phyloP scores from a whole-genome alignment of 2,329 filamentous ascomycete genomes.

The Hypoxylon sp. region DNA sequence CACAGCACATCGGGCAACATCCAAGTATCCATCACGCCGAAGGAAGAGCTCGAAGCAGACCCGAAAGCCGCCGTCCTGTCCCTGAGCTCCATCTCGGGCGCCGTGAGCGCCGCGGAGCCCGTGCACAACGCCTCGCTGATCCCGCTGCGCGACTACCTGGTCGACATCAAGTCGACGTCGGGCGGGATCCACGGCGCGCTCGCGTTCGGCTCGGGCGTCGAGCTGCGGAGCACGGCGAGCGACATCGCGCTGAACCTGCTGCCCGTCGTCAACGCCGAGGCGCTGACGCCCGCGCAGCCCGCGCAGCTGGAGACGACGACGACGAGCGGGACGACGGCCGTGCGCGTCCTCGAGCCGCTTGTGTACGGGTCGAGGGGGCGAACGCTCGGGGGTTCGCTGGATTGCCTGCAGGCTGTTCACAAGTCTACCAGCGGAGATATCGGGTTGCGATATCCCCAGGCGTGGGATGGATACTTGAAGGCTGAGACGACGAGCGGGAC shows the following conservation, averaged over 20 bases:
- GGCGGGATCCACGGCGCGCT: slow-evolving; percentile 54
- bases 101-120: slow-evolving; percentile 53
- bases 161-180: slow-evolving; percentile 55
- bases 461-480: slow-evolving; percentile 59
- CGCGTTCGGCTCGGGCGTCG: slow-evolving; percentile 50
- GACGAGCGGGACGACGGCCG: slow-evolving; percentile 53
- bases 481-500: slow-evolving; percentile 53
- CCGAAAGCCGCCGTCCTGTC: slow-evolving; percentile 53
- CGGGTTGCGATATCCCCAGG: slow-evolving; percentile 54
- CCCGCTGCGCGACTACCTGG: slow-evolving; percentile 57
- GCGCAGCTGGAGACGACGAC: slow-evolving; percentile 53
- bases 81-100: slow-evolving; percentile 55
- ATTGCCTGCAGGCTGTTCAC: slow-evolving; percentile 53
- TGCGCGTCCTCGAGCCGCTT: slow-evolving; percentile 55
- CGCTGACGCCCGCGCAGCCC: slow-evolving; percentile 24
- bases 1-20: slow-evolving; percentile 56
- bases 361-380: slow-evolving; percentile 48
- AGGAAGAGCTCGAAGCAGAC: slow-evolving; percentile 47
- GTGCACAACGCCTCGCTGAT: slow-evolving; percentile 46
- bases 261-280: slow-evolving; percentile 52
- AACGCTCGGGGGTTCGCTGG: slow-evolving; percentile 40
- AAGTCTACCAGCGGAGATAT: slow-evolving; percentile 55
- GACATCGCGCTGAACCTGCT: slow-evolving; percentile 52
- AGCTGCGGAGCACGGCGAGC: slow-evolving; percentile 53
- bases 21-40: slow-evolving; percentile 51